A percentile compares a stretch with the other conserved stretches of the same genome.
These are phyloP conservation scores for Inosperma sp. DNA, from an alignment of 768 basidiomycete genomes.

Conservation along the genomic window DNA sequence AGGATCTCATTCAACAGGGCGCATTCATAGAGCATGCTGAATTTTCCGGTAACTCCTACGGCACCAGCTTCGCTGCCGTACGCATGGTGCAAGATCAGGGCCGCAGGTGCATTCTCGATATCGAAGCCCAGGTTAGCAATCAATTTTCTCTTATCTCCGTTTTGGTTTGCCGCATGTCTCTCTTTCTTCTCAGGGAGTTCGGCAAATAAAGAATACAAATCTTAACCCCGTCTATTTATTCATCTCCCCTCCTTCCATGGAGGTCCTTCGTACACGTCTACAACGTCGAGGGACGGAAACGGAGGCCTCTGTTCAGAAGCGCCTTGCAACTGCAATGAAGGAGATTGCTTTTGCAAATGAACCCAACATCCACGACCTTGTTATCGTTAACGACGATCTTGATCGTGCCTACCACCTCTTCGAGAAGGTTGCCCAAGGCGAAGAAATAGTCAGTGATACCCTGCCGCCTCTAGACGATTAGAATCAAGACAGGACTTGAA, in stretches of 20 bases:
- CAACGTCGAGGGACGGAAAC: conserved; percentile 81
- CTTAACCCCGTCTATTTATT: conserved; percentile 88
- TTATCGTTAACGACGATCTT: conserved; percentile 88
- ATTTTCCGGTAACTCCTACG: conserved; percentile 90
- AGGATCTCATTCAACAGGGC: conserved; percentile 55
- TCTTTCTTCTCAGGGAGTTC: conserved; percentile 64
- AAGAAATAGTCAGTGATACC: conserved; percentile 51
- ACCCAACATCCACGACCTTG: conserved; percentile 66
- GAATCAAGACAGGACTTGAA: conserved; percentile 4
- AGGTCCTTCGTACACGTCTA: conserved; percentile 66
- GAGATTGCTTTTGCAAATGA: conserved; percentile 85
- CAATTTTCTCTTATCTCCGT: too few species aligned
- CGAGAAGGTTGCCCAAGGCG: conserved; percentile 70
- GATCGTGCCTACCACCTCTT: conserved; percentile 79
- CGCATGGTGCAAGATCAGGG: conserved; percentile 61
- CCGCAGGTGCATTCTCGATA: conserved; percentile 87
- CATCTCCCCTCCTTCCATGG: conserved; percentile 81
- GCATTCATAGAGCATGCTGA: conserved; percentile 95
- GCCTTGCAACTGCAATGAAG: conserved; percentile 69
- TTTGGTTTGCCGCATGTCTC: conserved; percentile 4
- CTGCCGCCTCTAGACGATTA: conserved; percentile 65
- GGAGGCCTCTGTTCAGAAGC: conserved; percentile 62
- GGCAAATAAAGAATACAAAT: conserved; percentile 79
- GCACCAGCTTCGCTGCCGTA: conserved; percentile 82
- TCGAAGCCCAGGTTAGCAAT: conserved; percentile 81